Evolutionary conservation across 768 basidiomycete species (phyloP), one percentile per base, ranked within the genome.

Genomic region (Pisolithus sp.): DNA sequence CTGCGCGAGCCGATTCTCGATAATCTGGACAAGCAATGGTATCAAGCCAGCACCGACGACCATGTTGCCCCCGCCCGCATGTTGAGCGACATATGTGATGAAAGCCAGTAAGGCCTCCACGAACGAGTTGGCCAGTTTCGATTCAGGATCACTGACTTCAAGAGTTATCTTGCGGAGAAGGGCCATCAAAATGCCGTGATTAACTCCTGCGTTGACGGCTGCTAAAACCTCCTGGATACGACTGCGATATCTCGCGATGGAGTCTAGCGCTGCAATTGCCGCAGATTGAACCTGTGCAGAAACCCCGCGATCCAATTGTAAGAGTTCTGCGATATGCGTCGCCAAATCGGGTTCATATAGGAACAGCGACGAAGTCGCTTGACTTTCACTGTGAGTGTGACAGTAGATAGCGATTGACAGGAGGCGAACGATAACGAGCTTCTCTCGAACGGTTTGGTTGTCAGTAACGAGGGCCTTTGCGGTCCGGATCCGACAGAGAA

Each of bases 341-440:
- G 96, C 84, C 48, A 98, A 76, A 61, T 96, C 94, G 7, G 95
- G 95, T 66, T 98, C 94, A 62, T 93, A 94, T 10, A 98, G 77
- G 73, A 98, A 95, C 40, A 98, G 76, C 7, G 85, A 80, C 4
- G 87, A 81, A 38, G 83, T 78, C 2, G 90, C 88, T 64, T 86
- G 82, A 37, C 76, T 75, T 68, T 98, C 94, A 41, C 75, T 65
- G 62, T 91, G 84, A 48, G 90, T 91, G 66, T 92, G 91, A 28
- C 89, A 89, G 62, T 91, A 97, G 43, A 94, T 89, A 21, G 93
- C 89, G 52, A 95, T 86, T 9, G 95, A 85, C 40, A 96, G 73
- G 21, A 97, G 78, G 52, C 94, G 82, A 41, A 89, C 77, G 53
- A 82, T 73, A 41, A 94, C 78, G 39, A 97, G 79, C 64, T 92